Evolutionary conservation across 108 stramenopile species (phyloP), one percentile per base, ranked within the genome.

Genomic region (Chaetoceros tenuissimus): DNA sequence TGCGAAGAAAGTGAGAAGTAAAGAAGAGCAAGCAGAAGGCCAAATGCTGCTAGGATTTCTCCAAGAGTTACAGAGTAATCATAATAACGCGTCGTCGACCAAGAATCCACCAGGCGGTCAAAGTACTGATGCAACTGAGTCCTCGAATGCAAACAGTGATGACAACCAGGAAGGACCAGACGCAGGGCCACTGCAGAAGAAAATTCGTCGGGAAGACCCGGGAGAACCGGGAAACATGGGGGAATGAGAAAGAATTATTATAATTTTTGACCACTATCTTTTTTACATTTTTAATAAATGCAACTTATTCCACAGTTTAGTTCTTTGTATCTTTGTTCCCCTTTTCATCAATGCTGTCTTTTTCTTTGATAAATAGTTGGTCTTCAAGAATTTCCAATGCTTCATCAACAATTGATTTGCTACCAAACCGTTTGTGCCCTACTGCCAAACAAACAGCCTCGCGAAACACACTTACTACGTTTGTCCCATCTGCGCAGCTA

Each of bases 401-500:
- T 55, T 87, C 81, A 31, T 66, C 71, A 53, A 87, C 55, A 63
- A 91, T 81, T 61, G 80, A 78, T 56, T 69, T 60, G 31, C 56
- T 64, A 20, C 79, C 81, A 55, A 60, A 80, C 54, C 63, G 62
- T 55, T 79, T 78, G 45, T 75, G 71, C 18, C 75, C 77, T 28
- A 79, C 28, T 23, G 76, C 87, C 22, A 56, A 64, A 54, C 71
- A 64, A 26, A 80, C 67, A 5, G 78, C 72, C 52, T 82, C 79
- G 8, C 84, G 66, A 53, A 89, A 89, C 1, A 82, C 75, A 68
- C 75, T 76, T 28, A 89, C 91, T 10, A 92, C 85, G 57, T 92
- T 92, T 3, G 88, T 85, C 5, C 91, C 91, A 63, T 92, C 91
- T 8, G 91, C 91, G 0, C 83, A 81, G 17, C 85, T 87, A 0